Conservation (phyloP, 2,329 filamentous ascomycete genomes). For the Fusarium irregulare region DNA sequence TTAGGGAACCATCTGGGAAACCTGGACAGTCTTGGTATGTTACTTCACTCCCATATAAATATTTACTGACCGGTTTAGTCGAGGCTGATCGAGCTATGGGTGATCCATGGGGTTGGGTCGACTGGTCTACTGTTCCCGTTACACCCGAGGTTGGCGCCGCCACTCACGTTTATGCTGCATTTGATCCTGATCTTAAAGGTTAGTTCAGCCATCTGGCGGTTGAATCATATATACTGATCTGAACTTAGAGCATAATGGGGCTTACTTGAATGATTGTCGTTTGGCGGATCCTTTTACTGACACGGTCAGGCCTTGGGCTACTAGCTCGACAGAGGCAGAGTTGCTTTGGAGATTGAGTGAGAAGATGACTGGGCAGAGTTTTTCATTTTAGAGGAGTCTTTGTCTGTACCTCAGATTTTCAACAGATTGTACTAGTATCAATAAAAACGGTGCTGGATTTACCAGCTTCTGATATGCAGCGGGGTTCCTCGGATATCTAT, state of each 20-base stretch:
- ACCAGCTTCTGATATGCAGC: no score
- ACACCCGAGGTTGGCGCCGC: slow-evolving; percentile 14
- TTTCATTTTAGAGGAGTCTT: not conserved
- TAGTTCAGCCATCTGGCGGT: rapidly evolving
- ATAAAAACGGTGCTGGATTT: not conserved
- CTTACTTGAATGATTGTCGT: slow-evolving; percentile 15
- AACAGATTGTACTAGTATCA: not conserved
- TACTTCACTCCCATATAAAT: rapidly evolving
- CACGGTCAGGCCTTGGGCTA: slow-evolving; percentile 28
- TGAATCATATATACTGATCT: not conserved
- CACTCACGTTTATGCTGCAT: slow-evolving; percentile 30
- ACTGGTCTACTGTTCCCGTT: slow-evolving; percentile 14
- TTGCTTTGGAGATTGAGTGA: slow-evolving; percentile 31
- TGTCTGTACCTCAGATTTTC: rapidly evolving
- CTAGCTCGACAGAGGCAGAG: slow-evolving; percentile 20
- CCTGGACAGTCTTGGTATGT: not conserved
- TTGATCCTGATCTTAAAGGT: slow-evolving; percentile 21
- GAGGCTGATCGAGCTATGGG: slow-evolving; percentile 10
- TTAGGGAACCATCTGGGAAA: not conserved
- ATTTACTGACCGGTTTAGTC: not conserved
- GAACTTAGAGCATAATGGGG: slow-evolving; percentile 19
- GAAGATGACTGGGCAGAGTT: slow-evolving; percentile 25
- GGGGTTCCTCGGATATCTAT: no score
- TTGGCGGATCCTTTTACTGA: slow-evolving; percentile 19
- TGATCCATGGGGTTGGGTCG: slow-evolving; percentile 17